Percentiles rank a stretch among this genome's conserved stretches.
Evolutionary conservation across 2,329 filamentous ascomycete genomes (phyloP).

Genomic region (Malbranchea zuffiana): DNA sequence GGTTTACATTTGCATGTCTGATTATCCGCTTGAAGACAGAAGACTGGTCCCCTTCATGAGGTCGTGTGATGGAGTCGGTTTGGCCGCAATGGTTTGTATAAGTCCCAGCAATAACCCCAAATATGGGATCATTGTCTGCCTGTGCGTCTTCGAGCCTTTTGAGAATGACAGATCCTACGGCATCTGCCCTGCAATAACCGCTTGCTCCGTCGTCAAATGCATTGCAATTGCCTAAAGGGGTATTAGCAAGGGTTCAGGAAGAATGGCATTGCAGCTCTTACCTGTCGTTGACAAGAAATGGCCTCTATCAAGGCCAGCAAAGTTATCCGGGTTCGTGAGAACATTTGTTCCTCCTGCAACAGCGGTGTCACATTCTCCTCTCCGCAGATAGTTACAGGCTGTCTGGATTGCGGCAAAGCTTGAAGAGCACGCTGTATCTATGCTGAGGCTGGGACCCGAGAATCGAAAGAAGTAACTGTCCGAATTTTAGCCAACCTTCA

Average conservation of each 20-base stretch:
- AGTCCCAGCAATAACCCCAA: conserved; percentile 36
- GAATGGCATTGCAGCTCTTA: conserved; percentile 46
- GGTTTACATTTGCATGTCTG: conserved; percentile 18
- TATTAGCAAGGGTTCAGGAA: too few species aligned
- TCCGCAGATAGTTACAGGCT: conserved; percentile 46
- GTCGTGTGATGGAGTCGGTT: conserved; percentile 31
- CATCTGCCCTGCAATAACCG: conserved; percentile 72
- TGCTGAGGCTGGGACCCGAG: conserved; percentile 57
- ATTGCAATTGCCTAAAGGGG: conserved; percentile 69
- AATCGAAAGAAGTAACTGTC: conserved; percentile 66
- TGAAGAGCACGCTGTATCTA: conserved; percentile 71
- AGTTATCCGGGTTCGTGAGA: conserved; percentile 71
- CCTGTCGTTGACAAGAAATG: conserved; percentile 64
- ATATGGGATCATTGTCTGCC: conserved; percentile 41
- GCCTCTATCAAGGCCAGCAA: conserved; percentile 61
- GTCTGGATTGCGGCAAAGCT: conserved; percentile 47
- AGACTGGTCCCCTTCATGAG: conserved; percentile 22
- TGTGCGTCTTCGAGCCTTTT: too few species aligned
- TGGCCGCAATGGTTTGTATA: conserved; percentile 37
- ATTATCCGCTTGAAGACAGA: conserved; percentile 19
- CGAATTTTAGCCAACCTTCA: too few species aligned
- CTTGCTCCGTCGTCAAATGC: conserved; percentile 72
- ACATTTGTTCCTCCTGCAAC: conserved; percentile 52
- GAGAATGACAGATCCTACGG: conserved; percentile 60
- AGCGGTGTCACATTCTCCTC: conserved; percentile 18